Evolutionary conservation across 148 eudicot species (phyloP).

Genomic region (Heliosperma pusillum): DNA sequence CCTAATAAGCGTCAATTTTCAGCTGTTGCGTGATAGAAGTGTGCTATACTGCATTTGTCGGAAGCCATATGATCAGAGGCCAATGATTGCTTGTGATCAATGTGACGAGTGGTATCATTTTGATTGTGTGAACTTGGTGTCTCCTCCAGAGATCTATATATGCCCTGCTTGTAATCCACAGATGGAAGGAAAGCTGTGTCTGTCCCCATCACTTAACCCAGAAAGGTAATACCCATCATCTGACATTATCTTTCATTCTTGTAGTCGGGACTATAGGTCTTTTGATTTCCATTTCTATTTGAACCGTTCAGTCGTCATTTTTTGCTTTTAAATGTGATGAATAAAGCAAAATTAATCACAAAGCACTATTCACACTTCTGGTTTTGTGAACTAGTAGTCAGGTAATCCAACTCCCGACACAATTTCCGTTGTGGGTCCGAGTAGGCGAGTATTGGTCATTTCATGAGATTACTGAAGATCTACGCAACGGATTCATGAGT

Average conservation of each 20-base stretch:
- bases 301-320: too few species aligned
- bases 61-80: constrained; percentile 78
- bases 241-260: neutral
- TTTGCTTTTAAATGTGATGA: too few species aligned
- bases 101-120: constrained; percentile 99
- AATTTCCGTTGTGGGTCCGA: too few species aligned
- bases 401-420: neutral
- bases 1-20: constrained; percentile 20
- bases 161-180: constrained; percentile 87
- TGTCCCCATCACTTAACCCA: constrained; percentile 28
- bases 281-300: too few species aligned
- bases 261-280: too few species aligned
- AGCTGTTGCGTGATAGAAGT: constrained; percentile 78
- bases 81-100: constrained; percentile 95
- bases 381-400: too few species aligned
- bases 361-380: neutral
- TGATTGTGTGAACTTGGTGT: constrained; percentile 69
- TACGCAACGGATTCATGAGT: neutral
- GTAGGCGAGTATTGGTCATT: neutral
- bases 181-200: constrained; percentile 32
- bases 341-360: neutral
- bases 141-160: constrained; percentile 64
- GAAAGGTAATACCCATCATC: constrained; percentile 45
- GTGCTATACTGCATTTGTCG: constrained; percentile 95
- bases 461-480: neutral